Base-by-base conservation (phyloP, 805 yeast species). In the Candida sonorensis region DNA sequence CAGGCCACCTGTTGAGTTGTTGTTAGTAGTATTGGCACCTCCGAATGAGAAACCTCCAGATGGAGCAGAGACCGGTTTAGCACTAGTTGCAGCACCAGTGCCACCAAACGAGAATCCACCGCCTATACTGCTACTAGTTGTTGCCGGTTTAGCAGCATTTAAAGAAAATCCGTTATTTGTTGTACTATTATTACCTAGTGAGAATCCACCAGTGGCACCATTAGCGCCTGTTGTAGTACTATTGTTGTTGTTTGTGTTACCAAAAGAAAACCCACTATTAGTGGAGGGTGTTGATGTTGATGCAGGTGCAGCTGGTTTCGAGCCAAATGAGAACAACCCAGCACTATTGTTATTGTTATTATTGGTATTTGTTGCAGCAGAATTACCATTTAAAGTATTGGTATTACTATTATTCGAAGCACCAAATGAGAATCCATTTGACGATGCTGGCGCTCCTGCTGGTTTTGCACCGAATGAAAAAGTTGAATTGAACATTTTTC, bases 41-140 rank as follows among this genome's bases (percentile, higher is more conserved):
- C 53, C 49, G 35, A 48, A 49, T 33, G n/a, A n/a, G n/a, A 51
- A 37, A 18, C 56, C 44, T 17, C 54, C 55, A 18, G 45, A 26
- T n/a, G 50, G 17, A 21, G 33, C 3, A 10, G 27, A 10, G 16
- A 31, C 13, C 9, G 36, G 22, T 28, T 30, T 24, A 36, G 31
- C 14, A 26, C 36, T 20, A 17, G 36, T 17, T 12, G 14, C 13
- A 12, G 5, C 6, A 12, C 7, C 9, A 10, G 26, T n/a, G 5
- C 26, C 26, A 33, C 44, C 40, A 34, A 45, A 40, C 26, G 36
- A 31, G 20, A 42, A 33, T 20, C 42, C 23, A 22, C 12, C 11
- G 7, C 12, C 12, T n/a, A 12, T n/a, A 22, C 11, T 22, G 23
- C 11, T 22, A 22, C 11, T 22, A 22, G 11, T 22, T n/a, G 23